phyloP scores from a whole-genome alignment of 768 basidiomycete species.

The Calvatia gigantea region DNA sequence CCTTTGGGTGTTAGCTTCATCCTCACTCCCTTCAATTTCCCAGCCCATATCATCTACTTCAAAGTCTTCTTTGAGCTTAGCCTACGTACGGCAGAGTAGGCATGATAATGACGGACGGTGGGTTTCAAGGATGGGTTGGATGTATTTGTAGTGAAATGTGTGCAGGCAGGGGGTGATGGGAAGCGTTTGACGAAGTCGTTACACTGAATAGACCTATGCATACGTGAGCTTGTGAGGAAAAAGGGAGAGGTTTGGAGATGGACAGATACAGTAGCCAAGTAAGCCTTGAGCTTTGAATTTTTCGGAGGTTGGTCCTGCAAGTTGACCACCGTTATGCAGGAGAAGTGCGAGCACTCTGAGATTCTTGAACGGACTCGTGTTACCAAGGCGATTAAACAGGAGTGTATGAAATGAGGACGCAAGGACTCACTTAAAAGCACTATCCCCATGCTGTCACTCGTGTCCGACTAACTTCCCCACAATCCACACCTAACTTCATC shows the following conservation, averaged over 20 bases:
- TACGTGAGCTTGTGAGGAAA: constrained; percentile 1
- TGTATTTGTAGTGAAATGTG: constrained; percentile 96
- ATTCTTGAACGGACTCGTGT: constrained; percentile 71
- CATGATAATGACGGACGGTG: constrained; percentile 95
- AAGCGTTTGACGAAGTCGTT: constrained; percentile 89
- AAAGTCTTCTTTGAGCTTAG: constrained; percentile 95
- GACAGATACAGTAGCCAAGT: constrained; percentile 93
- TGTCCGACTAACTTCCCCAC: constrained; percentile 88
- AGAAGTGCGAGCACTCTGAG: constrained; percentile 61
- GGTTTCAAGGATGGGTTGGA: constrained; percentile 82
- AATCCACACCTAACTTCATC: constrained; percentile 93
- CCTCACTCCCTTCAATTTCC: constrained; percentile 23
- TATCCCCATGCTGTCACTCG: constrained; percentile 86
- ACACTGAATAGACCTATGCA: constrained; percentile 69
- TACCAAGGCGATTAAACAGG: constrained; percentile 22
- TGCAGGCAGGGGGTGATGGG: constrained; percentile 99
- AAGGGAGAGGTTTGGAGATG: constrained; percentile 23
- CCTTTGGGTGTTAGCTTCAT: constrained; percentile 16
- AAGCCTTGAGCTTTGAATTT: constrained; percentile 40
- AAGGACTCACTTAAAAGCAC: constrained; percentile 82
- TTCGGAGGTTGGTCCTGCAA: constrained; percentile 10
- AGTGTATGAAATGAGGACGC: constrained; percentile 13
- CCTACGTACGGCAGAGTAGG: constrained; percentile 92
- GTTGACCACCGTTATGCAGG: constrained; percentile 15
- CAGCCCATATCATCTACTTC: constrained; percentile 48